Base-by-base conservation (phyloP, 352 stramenopile genomes). In the Paralagenidium karlingii region DNA sequence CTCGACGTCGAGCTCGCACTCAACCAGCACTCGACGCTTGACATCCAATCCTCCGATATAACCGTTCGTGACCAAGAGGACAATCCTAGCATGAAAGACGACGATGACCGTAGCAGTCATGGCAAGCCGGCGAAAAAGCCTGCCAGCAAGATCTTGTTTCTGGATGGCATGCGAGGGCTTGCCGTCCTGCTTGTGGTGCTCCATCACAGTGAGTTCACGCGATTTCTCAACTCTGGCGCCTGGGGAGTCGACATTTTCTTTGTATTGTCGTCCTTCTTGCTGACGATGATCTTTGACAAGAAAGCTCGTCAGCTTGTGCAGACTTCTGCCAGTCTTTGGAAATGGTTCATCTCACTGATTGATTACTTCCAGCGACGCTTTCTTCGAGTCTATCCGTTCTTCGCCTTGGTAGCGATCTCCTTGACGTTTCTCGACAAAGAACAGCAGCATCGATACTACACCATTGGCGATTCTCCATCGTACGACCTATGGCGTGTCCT, bases 211-310 rank as follows among this genome's bases (percentile, higher is more conserved):
- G 43, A 61, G 31, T 59, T 61, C 37, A 55, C 63, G 19, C 43
- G 55, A 26, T 47, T 57, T 25, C 13, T 64, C 6, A 59, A 65
- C 39, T 29, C 69, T 20, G 63, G 63, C 12, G 47, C 40, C 20
- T 40, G 59, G 1, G 60, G 51, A 3, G 60, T 77, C 19, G 60
- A 77, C 47, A 53, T 46, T 28, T 77, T 77, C 44, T 77, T 77
- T 34, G 63, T 77, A 15, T 37, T 77, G 24, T 77, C 63, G 21
- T 60, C 58, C 16, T 76, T 68, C 30, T 40, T 75, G 16, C 53
- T 75, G 3, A 75, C 59, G 37, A 65, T 64, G 56, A 56, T 71
- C n/a, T 64, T 70, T 29, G 67, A 69, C 44, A 60, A 56, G 39
- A 77, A 69, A 43, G 53, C 43, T 20, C 49, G 56, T 16, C 31